Evolutionary conservation across 2,329 filamentous ascomycete species (phyloP), one percentile per base, ranked within the genome.

Genomic region (Neonectria punicea): DNA sequence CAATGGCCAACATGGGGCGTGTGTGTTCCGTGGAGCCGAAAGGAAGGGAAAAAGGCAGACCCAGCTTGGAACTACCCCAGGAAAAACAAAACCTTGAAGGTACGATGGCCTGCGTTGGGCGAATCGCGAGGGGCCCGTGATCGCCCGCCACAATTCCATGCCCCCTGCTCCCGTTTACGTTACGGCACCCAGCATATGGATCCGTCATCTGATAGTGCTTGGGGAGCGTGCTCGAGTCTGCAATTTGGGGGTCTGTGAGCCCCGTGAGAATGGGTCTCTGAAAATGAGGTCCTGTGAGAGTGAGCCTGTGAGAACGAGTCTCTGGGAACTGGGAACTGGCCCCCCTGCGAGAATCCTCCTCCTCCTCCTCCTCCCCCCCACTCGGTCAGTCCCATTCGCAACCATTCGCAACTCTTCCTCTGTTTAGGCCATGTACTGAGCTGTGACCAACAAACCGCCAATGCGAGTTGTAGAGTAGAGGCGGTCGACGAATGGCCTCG

Each of bases 141-240:
- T 68, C 59, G 59, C 56, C 67, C 65, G 65, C 70, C 69, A 73
- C 69, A 73, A 69, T 73, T 73, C 69, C 70, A 56, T 36, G 30
- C 30, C 32, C 32, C 18, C 50, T 53, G 34, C 18, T 36, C 47
- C 16, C 20, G 49, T 59, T 59, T 47, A 53, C 39, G 39, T 16
- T 46, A 59, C 49, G 28, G 13, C 20, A 30, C 41, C 43, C 32
- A 58, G 14, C 16, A 18, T 30, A 51, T 32, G 28, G 28, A n/a
- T 32, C 28, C 18, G 16, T 30, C 34, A 36, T 36, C 34, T 36
- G 34, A 36, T 13, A 36, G 34, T 16, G 34, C 34, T 36, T 36
- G 4, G 36, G 11, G 36, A 10, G 43, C 34, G 47, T 44, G 34
- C 14, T 36, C 16, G 20, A 13, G 9, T 20, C 34, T 28, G 25